Evolutionary conservation across 2,329 filamentous ascomycete species (phyloP), one percentile per base, ranked within the genome.

Genomic region (Colletotrichum tamarilloi): DNA sequence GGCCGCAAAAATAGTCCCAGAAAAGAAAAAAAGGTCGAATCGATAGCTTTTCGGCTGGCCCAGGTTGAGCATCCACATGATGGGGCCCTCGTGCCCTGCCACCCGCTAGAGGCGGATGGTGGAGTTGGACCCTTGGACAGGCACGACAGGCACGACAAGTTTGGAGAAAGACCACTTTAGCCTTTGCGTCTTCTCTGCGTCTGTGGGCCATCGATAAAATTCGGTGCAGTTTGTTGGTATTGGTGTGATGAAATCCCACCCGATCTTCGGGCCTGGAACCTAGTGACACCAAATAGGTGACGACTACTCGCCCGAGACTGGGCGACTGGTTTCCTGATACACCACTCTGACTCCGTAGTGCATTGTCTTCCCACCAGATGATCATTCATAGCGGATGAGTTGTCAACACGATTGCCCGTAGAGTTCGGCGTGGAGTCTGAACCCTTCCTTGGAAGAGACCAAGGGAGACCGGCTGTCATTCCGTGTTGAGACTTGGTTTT

Each of bases 111-210:
- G 35, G 49, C 52, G 49, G 52, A 24, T 46, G 60, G 70, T 73
- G 66, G 70, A 73, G 70, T 22, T 60, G 70, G 70, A 73, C 70
- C 70, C 70, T 73, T 65, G 70, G 28, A 64, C 32, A 60, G 67
- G 67, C 60, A 70, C 55, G 24, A 70, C 28, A 35, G 42, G 42
- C 1, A 49, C 42, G 42, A 49, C 19, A n/a, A 49, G 62, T 57
- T 62, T 65, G 62, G 26, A 35, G 60, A 11, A 53, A 49, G 42
- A n/a, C 42, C 42, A 55, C 42, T 59, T 69, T 59, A 57, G 62
- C 57, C 42, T 70, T 66, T 59, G 53, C 59, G 32, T 38, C 55
- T 49, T 56, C 46, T 70, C 35, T 49, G 55, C 35, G 8, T 52
- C 28, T 56, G 64, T 72, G 64, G 69, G 30, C 53, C 69, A 9